Conservation (phyloP, 2,329 filamentous ascomycete genomes). For the Microdochium trichocladiopsis region DNA sequence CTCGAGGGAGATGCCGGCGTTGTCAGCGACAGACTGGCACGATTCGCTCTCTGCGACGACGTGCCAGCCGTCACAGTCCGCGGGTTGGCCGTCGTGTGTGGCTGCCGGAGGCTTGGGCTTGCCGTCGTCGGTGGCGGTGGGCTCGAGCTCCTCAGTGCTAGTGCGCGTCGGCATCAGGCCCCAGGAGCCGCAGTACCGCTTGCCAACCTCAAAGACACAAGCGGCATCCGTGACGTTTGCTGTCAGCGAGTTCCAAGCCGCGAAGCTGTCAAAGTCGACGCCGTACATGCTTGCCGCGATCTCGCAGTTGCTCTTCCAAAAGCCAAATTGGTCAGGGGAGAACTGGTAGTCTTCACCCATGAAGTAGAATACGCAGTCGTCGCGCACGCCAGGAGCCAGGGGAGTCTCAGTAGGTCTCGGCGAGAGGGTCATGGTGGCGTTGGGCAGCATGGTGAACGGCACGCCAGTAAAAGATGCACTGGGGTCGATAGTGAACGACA, state of each 20-base stretch:
- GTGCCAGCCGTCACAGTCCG: slow-evolving; percentile 1
- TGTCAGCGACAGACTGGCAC: slow-evolving; percentile 1
- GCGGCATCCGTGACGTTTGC: slow-evolving; percentile 5
- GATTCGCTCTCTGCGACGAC: not conserved
- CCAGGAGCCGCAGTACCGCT: slow-evolving; percentile 6
- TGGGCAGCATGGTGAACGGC: slow-evolving; percentile 5
- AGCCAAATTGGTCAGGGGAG: not conserved
- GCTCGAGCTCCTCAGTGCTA: not conserved
- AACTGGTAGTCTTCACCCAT: slow-evolving; percentile 7
- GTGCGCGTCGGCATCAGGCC: not conserved
- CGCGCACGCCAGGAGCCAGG: slow-evolving; percentile 3
- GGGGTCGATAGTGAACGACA: slow-evolving; percentile 5
- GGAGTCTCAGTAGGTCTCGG: slow-evolving; percentile 3
- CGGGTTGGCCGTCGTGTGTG: not conserved
- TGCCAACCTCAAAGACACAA: slow-evolving; percentile 2
- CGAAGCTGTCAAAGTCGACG: slow-evolving; percentile 6
- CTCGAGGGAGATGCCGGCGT: slow-evolving; percentile 3
- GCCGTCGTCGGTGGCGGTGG: not conserved
- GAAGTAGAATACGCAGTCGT: slow-evolving; percentile 6
- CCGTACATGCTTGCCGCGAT: slow-evolving; percentile 5
- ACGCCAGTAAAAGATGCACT: slow-evolving; percentile 4
- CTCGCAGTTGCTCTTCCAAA: slow-evolving; percentile 7
- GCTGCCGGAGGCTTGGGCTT: not conserved
- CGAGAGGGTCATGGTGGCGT: slow-evolving; percentile 5
- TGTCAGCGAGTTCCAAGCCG: slow-evolving; percentile 9